phyloP scores from a whole-genome alignment of 2,329 filamentous ascomycete species.

The Myriosclerotinia duriaeana region DNA sequence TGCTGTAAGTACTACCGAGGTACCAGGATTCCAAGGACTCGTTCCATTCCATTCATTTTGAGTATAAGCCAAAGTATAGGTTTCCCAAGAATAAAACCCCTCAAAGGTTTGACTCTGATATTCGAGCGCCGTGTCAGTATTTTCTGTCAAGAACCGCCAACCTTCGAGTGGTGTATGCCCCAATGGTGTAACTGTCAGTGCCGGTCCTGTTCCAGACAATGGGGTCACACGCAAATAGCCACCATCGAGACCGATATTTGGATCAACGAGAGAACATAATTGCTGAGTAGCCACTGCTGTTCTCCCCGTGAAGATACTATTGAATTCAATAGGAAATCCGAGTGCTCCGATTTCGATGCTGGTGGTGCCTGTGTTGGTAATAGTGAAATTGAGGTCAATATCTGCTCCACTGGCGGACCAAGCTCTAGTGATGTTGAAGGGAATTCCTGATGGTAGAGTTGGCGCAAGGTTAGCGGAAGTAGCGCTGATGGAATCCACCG shows the following conservation, averaged over 20 bases:
- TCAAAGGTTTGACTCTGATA: constrained; percentile 59
- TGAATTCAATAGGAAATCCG: constrained; percentile 60
- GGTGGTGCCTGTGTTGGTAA: constrained; percentile 47
- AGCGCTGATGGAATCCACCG: constrained; percentile 37
- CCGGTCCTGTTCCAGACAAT: constrained; percentile 52
- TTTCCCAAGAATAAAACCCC: constrained; percentile 61
- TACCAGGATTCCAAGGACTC: constrained; percentile 56
- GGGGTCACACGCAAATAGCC: constrained; percentile 56
- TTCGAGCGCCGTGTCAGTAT: constrained; percentile 42
- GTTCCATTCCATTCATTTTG: constrained; percentile 54
- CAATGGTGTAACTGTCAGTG: constrained; percentile 50
- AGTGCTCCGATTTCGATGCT: constrained; percentile 55
- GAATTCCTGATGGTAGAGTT: constrained; percentile 44
- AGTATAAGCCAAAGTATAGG: constrained; percentile 53
- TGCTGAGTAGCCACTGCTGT: constrained; percentile 49
- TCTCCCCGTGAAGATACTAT: constrained; percentile 59
- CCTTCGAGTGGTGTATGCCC: constrained; percentile 53
- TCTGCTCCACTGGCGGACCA: constrained; percentile 53
- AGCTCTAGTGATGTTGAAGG: constrained; percentile 50
- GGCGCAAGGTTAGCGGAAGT: constrained; percentile 46
- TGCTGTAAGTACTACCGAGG: constrained; percentile 47
- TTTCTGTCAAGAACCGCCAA: constrained; percentile 54
- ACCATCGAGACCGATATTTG: constrained; percentile 59
- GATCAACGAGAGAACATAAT: constrained; percentile 56
- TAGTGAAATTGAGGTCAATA: constrained; percentile 52